Percentiles rank a stretch among this genome's conserved stretches.
Conservation (phyloP, 768 basidiomycete species). For the Leccinum rimulosum region DNA sequence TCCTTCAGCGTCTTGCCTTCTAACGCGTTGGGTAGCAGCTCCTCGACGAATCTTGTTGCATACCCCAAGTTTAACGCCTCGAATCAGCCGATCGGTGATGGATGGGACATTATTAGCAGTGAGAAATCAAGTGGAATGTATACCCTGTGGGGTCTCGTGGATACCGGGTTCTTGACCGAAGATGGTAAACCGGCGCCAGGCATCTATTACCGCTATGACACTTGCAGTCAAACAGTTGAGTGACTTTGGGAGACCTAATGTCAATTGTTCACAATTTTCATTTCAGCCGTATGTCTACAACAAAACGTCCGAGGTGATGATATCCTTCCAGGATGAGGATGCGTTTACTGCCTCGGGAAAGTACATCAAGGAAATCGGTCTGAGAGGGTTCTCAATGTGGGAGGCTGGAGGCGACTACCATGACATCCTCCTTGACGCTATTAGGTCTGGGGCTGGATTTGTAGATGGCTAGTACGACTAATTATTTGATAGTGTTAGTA, state of each 20-base stretch:
- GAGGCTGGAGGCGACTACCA: constrained; percentile 64
- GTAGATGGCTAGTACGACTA: not conserved
- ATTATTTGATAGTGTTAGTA: not conserved
- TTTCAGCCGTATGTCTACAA: constrained; percentile 68
- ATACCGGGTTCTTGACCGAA: constrained; percentile 50
- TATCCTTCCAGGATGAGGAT: constrained; percentile 61
- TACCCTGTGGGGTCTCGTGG: constrained; percentile 58
- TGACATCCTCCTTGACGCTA: constrained; percentile 61
- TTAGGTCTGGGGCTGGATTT: constrained; percentile 24
- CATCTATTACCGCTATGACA: constrained; percentile 56
- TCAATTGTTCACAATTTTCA: not conserved
- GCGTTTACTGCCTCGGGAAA: constrained; percentile 62
- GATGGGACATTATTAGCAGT: constrained; percentile 49
- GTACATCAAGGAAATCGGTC: constrained; percentile 50
- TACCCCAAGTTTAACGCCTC: constrained; percentile 51
- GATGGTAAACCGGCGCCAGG: constrained; percentile 35
- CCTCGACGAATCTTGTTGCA: constrained; percentile 36
- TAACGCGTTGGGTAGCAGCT: constrained; percentile 36
- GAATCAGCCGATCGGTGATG: constrained; percentile 49
- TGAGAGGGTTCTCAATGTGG: constrained; percentile 71
- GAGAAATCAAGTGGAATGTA: constrained; percentile 51
- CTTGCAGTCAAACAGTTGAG: constrained; percentile 71
- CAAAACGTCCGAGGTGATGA: constrained; percentile 48
- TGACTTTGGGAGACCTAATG: not conserved
- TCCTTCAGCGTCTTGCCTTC: constrained; percentile 49